Evolutionary conservation across 805 yeast species (phyloP), one percentile per base, ranked within the genome.

Genomic region (Candida multigemmis): DNA sequence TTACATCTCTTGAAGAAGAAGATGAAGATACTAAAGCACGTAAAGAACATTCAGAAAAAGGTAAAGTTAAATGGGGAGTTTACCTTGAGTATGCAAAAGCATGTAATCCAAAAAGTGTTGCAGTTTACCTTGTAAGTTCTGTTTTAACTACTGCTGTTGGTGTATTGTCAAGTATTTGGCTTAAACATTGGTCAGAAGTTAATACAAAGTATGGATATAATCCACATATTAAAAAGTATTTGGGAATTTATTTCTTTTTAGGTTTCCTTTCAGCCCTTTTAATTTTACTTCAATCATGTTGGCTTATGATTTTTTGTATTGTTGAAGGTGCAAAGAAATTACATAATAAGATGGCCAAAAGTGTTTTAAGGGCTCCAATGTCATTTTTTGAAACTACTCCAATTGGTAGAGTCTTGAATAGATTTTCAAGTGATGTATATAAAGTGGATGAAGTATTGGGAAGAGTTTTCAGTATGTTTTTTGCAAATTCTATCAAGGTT

Each of bases 171-270:
- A 86, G 78, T 48, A 71, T 89, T 28, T 91, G 99, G 99, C 71
- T 91, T 44, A 91, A 91, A 52, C 84, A 84, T 52, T 91, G 98
- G 98, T 83, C 97, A 8, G 99, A 91, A 49, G 72, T 80, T 13
- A 91, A 89, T 47, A 68, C 87, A 3, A 56, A 51, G 23, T 48
- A 56, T 20, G 89, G 86, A 14, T 56, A 56, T 31, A 89, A 89
- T 48, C 94, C 94, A 2, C 50, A 74, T 33, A 73, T 81, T n/a
- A 59, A 59, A 28, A 71, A 55, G 43, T 91, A 86, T 42, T 61
- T 91, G 38, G 78, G 80, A 12, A 63, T 83, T 29, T 91, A 89
- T 48, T 71, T 81, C 34, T 61, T 66, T 7, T 60, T 89, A 22
- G 96, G 98, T 36, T 46, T 85, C 25, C 60, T 69, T 10, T 69